Evolutionary conservation across 495 filamentous ascomycete genomes (phyloP), one percentile per base, ranked within the genome.

Genomic region (Pyronema domesticum): DNA sequence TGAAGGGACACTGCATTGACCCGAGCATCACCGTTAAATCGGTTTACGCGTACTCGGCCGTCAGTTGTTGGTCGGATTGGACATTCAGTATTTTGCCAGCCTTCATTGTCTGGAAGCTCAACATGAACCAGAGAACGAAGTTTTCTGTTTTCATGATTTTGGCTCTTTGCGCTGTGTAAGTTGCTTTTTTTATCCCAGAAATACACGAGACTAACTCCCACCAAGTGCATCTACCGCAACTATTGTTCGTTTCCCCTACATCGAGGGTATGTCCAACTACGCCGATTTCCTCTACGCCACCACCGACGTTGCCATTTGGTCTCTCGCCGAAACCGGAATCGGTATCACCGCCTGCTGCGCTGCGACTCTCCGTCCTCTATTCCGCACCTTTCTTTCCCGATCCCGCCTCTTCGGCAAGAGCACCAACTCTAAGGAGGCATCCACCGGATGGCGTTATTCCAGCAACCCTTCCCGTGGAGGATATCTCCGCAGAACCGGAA

Each of bases 261-360:
- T 55, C 3, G 4, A 14, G 14, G 33, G 23, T 17, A 40, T 66
- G 30, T 15, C 13, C 14, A 43, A 54, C 53, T 34, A 18, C 47
- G 54, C 37, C 11, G 63, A 68, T 55, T 68, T 68, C 40, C 53
- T 67, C 14, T 65, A 53, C 37, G 49, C 48, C n/a, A 67, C 67
- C 14, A 57, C 60, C 15, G 63, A 62, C 35, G 47, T 69, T 0
- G 67, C 65, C 8, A 59, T 69, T 43, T 68, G 64, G 66, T 60
- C 62, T 6, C 11, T 17, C 11, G 39, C 15, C 39, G 39, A 43
- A 43, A 13, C 39, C 11, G 39, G 39, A 7, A 57, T 69, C 44
- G 65, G 65, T 0, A 65, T 69, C 14, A 57, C 56, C 8, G 67
- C 67, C 37, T 62, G 58, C 19, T 58, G 56, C 18, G 48, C 59